Base-by-base conservation (phyloP, 1,139 yeast species). In the Candida pseudocylindracea region DNA sequence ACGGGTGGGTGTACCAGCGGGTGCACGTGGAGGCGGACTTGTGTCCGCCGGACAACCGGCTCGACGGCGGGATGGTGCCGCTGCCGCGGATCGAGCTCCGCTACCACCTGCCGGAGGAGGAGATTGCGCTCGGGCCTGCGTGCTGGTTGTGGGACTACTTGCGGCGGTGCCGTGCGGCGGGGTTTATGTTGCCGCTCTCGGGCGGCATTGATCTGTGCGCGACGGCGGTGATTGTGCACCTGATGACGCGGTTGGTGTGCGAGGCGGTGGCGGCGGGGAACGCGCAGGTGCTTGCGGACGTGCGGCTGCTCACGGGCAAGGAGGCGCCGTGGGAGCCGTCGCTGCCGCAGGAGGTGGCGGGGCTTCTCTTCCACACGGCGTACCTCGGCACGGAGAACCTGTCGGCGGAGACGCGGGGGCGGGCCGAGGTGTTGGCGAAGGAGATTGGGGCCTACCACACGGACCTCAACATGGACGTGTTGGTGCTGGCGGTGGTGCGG, bases 181-280 rank as follows among this genome's bases (percentile, higher is more conserved):
- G 99, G 0, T 88, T 64, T 49, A 91, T 88, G 52, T 59, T 88
- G 33, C 96, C 99, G 0, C 59, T 88, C 33, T 76, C 93, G 49
- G 99, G 99, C 13, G 99, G 99, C 32, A 85, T 91, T 39, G 99
- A 88, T 49, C 78, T 93, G 24, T 91, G 98, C 57, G 94, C 98
- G 1, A 91, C 98, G 1, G 91, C 96, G 0, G 79, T 79, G 12
- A 83, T 91, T 42, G 93, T 88, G 20, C 80, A 76, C 47, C 79
- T 91, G 35, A 88, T 88, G 98, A 85, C 96, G 49, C 60, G 83
- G 32, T 55, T 85, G 28, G 95, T 85, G 0, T 71, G 68, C 1
- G 55, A 63, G 25, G 85, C 80, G 9, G 66, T 74, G 33, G 45
- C 51, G n/a, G 58, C 62, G 12, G 83, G 83, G 10, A 72, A 79